phyloP scores from a whole-genome alignment of 2,329 filamentous ascomycete genomes.

The Penicillium occitanis region DNA sequence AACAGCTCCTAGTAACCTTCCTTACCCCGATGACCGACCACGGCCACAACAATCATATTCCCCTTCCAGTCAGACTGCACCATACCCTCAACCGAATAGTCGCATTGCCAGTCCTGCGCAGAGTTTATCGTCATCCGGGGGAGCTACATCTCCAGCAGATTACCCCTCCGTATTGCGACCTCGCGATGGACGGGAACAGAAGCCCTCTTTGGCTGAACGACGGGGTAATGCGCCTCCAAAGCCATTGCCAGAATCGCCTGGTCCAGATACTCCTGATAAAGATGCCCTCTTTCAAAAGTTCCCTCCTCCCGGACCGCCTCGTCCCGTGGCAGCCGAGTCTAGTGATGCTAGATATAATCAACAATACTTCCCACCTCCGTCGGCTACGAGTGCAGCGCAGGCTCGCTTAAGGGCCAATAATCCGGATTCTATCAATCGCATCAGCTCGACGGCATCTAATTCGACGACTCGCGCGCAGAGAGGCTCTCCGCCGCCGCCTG shows the following conservation, averaged over 20 bases:
- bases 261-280: constrained; percentile 71
- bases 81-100: constrained; percentile 21
- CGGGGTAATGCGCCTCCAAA: constrained; percentile 73
- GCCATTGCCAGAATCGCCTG: constrained; percentile 78
- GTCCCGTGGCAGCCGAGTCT: constrained; percentile 25
- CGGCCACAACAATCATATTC: constrained; percentile 34
- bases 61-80: constrained; percentile 32
- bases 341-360: constrained; percentile 57
- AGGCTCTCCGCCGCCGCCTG: constrained; percentile 90
- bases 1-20: constrained; percentile 60
- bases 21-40: constrained; percentile 68
- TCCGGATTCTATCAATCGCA: constrained; percentile 57
- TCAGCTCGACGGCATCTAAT: constrained; percentile 82
- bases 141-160: constrained; percentile 30
- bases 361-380: constrained; percentile 62
- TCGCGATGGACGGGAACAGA: constrained; percentile 53
- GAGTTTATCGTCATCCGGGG: constrained; percentile 23
- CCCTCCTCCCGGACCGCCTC: constrained; percentile 45
- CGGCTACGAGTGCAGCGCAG: constrained; percentile 26
- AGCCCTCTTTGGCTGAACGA: constrained; percentile 69
- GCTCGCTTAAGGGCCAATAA: constrained; percentile 53
- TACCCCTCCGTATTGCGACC: constrained; percentile 45
- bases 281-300: constrained; percentile 75
- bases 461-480: constrained; percentile 89
- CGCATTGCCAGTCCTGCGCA: constrained; percentile 22